These are phyloP conservation scores for Eucalyptus virginea DNA, from an alignment of 345 rosid genomes.

Conservation along the genomic window DNA sequence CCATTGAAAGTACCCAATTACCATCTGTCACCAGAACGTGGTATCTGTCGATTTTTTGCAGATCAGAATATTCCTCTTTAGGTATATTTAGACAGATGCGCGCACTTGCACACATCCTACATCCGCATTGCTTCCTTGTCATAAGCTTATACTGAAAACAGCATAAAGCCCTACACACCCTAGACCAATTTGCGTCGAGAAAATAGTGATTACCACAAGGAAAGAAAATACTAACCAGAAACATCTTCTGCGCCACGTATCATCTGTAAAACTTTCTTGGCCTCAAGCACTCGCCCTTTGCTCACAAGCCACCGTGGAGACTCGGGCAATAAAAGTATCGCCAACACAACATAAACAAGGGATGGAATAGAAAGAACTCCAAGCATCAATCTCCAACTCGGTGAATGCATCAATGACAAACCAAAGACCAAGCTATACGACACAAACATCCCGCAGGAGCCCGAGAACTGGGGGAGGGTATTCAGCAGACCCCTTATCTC, in stretches of 20 bases:
- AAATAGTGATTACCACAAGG: not conserved
- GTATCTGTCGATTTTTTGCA: not conserved
- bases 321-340: slow-evolving; percentile 76
- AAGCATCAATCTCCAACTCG: slow-evolving; percentile 97
- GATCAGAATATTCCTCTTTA: not conserved
- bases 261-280: slow-evolving; percentile 73
- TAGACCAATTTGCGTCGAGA: not conserved
- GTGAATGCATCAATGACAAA: slow-evolving; percentile 60
- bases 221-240: slow-evolving; percentile 41
- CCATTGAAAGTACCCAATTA: not conserved
- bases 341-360: slow-evolving; percentile 40
- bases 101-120: not conserved
- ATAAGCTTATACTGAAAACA: not conserved
- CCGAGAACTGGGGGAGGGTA: slow-evolving; percentile 93
- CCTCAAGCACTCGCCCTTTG: slow-evolving; percentile 89
- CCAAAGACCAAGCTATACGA: slow-evolving; percentile 91
- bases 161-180: not conserved
- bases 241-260: slow-evolving; percentile 84
- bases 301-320: slow-evolving; percentile 99
- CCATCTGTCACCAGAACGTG: not conserved
- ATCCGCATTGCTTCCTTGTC: not conserved
- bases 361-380: slow-evolving; percentile 91
- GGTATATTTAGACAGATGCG: not conserved
- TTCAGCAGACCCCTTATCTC: slow-evolving; percentile 82
- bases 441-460: slow-evolving; percentile 88